Percentiles rank a stretch among this genome's conserved stretches.
Conservation (phyloP, 805 yeast genomes). For the Scheffersomyces coipomensis region DNA sequence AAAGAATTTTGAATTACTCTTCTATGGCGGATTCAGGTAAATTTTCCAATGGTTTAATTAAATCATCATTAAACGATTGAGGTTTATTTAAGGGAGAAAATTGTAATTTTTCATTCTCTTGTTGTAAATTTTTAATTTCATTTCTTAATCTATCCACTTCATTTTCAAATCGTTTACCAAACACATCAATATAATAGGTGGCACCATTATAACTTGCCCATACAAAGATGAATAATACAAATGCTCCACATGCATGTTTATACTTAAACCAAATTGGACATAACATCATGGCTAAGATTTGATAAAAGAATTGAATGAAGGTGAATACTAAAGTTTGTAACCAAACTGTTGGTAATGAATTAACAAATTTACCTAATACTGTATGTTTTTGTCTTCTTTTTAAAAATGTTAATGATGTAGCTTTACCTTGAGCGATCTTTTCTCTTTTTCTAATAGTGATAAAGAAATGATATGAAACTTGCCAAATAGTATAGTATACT, state of each 20-base stretch:
- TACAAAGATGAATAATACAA: constrained; percentile 70
- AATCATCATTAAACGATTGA: constrained; percentile 5
- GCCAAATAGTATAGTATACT: constrained; percentile 85
- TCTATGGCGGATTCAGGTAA: not conserved
- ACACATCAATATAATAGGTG: constrained; percentile 86
- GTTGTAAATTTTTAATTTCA: constrained; percentile 68
- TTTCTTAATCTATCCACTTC: constrained; percentile 70
- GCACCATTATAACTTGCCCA: constrained; percentile 92
- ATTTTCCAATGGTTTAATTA: constrained; percentile 2
- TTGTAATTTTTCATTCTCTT: constrained; percentile 17
- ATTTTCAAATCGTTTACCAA: constrained; percentile 85
- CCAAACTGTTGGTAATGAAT: constrained; percentile 73
- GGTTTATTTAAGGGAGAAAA: constrained; percentile 15
- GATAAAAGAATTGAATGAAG: constrained; percentile 82
- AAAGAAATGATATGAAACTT: constrained; percentile 83
- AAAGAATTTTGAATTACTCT: no score
- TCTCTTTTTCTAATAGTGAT: constrained; percentile 79
- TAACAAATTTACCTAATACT: constrained; percentile 72
- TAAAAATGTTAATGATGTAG: constrained; percentile 83
- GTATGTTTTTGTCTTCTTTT: constrained; percentile 67
- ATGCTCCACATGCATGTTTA: constrained; percentile 63
- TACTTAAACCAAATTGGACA: constrained; percentile 87
- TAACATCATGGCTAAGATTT: constrained; percentile 78
- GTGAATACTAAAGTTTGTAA: constrained; percentile 88
- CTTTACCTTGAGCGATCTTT: constrained; percentile 80